Conservation (phyloP, 371 early-diverging fungal genomes). For the Apophysomyces ossiformis region DNA sequence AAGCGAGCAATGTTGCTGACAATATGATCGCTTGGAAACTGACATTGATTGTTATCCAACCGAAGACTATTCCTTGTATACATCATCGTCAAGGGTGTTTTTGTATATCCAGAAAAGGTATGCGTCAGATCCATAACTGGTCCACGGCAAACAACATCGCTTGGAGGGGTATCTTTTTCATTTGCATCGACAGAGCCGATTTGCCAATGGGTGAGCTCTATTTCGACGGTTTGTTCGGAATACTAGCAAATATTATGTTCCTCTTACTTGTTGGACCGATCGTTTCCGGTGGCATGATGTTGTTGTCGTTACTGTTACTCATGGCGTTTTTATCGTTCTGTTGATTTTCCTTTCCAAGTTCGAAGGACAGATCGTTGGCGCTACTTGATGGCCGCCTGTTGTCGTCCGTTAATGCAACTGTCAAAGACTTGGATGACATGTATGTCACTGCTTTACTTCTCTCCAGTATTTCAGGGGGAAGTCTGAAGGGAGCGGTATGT, state of each 20-base stretch:
- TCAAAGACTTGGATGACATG: too few species aligned
- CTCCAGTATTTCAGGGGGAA: not conserved
- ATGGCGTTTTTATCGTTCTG: not conserved
- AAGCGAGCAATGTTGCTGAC: conserved; percentile 75
- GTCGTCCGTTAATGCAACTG: too few species aligned
- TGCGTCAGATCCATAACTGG: conserved; percentile 21
- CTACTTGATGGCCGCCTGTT: too few species aligned
- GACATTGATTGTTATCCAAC: conserved; percentile 20
- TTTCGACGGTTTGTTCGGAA: not conserved
- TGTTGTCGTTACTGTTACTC: not conserved
- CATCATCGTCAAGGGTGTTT: conserved; percentile 16
- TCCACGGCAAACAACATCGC: not conserved
- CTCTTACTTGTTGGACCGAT: not conserved
- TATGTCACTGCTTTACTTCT: not conserved
- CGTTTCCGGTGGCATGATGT: not conserved
- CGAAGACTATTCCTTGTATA: not conserved
- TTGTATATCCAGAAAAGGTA: conserved; percentile 20
- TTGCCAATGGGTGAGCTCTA: too few species aligned
- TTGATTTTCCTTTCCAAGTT: not conserved
- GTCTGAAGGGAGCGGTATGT: not conserved
- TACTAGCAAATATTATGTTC: not conserved
- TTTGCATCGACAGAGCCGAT: too few species aligned
- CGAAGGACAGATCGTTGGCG: too few species aligned
- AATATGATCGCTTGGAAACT: conserved; percentile 70
- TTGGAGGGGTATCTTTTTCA: not conserved